Evolutionary conservation across 768 basidiomycete genomes (phyloP), one percentile per base, ranked within the genome.

Genomic region (Collybia sordida): DNA sequence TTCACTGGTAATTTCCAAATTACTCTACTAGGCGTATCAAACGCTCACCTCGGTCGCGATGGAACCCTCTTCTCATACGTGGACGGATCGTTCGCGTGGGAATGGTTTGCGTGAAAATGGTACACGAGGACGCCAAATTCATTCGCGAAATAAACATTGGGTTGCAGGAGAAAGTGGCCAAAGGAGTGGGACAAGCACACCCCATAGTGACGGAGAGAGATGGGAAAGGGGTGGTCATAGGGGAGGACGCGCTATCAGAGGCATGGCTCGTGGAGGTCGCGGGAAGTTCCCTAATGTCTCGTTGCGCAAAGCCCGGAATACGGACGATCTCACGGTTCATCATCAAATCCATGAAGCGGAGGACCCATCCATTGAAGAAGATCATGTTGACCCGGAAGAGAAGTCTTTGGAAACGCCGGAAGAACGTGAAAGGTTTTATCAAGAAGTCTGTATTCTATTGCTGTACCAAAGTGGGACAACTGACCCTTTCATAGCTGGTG

Each of bases 371-470:
- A 63, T 60, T 15, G 66, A 66, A 14, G 58, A 55, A 23, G 61
- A 55, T 52, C 45, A 60, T 25, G 50, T 63, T n/a, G 58, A 62
- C 7, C 64, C 65, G n/a, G 74, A 83, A 27, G 75, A 78, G 45
- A 80, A 78, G 0, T 76, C 76, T 14, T 64, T 82, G 15, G 82
- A 85, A 37, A 78, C 79, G 0, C 63, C 66, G 7, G 86, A 88
- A 57, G 87, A 86, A 59, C 74, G 80, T 40, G 86, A 90, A 56
- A 73, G 64, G 53, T 87, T 85, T 59, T 90, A 80, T 59, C 81
- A 87, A 66, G 83, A 88, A 76, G 88, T 89, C 52, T 52, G 81
- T 70, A 15, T 38, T 17, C 15, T 49, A 51, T 67, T 45, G 56
- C 45, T 38, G 27, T 46, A 54, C 51, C 4, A 42, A 46, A 52